Evolutionary conservation across 2,329 filamentous ascomycete species (phyloP).

Genomic region (Cercospora berteroae): DNA sequence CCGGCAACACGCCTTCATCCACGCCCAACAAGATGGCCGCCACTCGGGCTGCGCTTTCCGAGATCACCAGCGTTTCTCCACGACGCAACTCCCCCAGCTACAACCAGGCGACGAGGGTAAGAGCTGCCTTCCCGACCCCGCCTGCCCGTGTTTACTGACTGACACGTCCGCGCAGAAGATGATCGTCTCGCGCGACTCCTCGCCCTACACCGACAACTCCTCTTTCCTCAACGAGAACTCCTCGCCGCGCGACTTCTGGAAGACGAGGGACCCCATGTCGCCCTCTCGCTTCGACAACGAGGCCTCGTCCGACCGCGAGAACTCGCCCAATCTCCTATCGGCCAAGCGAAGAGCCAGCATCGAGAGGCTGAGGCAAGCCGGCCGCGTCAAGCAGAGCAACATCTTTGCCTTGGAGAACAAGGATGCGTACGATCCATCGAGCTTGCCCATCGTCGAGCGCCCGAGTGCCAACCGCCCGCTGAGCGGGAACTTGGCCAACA

Average conservation of each 20-base stretch:
- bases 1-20: slow-evolving; percentile 51
- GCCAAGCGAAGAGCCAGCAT: slow-evolving; percentile 79
- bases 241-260: slow-evolving; percentile 90
- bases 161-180: slow-evolving; percentile 56
- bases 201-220: slow-evolving; percentile 58
- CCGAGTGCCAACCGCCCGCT: slow-evolving; percentile 64
- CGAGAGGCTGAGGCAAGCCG: slow-evolving; percentile 90
- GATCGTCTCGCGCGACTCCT: slow-evolving; percentile 69
- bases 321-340: slow-evolving; percentile 61
- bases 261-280: slow-evolving; percentile 67
- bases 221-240: slow-evolving; percentile 24
- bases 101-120: slow-evolving; percentile 70
- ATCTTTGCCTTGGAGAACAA: slow-evolving; percentile 93
- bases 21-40: slow-evolving; percentile 61
- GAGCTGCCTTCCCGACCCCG: slow-evolving; percentile 3
- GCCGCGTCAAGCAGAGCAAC: slow-evolving; percentile 95
- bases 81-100: slow-evolving; percentile 91
- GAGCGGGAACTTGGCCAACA: slow-evolving; percentile 64
- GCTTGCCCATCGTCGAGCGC: slow-evolving; percentile 74
- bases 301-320: slow-evolving; percentile 58
- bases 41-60: slow-evolving; percentile 68
- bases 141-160: slow-evolving; percentile 25
- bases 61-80: slow-evolving; percentile 81
- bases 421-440: slow-evolving; percentile 84
- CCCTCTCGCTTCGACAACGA: slow-evolving; percentile 63